These are phyloP conservation scores for Avicennia marina DNA, from an alignment of 257 asterid genomes.

Conservation along the genomic window DNA sequence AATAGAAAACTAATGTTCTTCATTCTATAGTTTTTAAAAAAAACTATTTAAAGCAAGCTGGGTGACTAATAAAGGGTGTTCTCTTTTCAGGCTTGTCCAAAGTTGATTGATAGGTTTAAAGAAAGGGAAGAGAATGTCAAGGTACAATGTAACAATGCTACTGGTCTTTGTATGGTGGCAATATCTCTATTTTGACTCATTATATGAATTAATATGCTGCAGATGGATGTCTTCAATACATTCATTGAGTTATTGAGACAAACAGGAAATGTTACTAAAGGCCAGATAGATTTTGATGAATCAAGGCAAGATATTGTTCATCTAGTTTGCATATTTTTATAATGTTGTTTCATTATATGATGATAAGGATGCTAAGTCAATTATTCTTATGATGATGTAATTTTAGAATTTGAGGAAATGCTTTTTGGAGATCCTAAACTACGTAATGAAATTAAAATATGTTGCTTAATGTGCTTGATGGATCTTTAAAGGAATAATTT, in stretches of 20 bases:
- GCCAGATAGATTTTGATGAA: constrained; percentile 71
- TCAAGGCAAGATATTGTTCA: constrained; percentile 59
- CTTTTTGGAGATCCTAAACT: background rate
- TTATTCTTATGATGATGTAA: too few species aligned
- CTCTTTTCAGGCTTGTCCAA: constrained; percentile 89
- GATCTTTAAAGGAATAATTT: background rate
- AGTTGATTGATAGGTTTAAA: constrained; percentile 92
- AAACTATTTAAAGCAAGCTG: constrained; percentile 5
- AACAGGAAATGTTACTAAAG: constrained; percentile 92
- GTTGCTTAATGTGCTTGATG: background rate
- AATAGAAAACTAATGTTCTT: background rate
- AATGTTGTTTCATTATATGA: background rate
- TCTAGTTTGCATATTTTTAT: constrained; percentile 11
- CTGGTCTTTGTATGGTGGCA: background rate
- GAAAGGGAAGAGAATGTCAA: constrained; percentile 99
- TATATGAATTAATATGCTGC: constrained; percentile 31
- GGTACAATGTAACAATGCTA: constrained; percentile 38
- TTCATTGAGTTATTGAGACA: constrained; percentile 92
- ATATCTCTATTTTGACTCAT: constrained; percentile 5
- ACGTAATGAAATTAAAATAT: constrained; percentile 7
- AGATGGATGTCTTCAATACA: constrained; percentile 97
- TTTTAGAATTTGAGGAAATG: constrained; percentile 5
- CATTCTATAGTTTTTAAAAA: background rate
- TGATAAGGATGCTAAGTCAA: background rate
- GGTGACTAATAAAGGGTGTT: constrained; percentile 14